These are phyloP conservation scores for Penicillium maclennaniae DNA, from an alignment of 495 filamentous ascomycete species.

Conservation along the genomic window DNA sequence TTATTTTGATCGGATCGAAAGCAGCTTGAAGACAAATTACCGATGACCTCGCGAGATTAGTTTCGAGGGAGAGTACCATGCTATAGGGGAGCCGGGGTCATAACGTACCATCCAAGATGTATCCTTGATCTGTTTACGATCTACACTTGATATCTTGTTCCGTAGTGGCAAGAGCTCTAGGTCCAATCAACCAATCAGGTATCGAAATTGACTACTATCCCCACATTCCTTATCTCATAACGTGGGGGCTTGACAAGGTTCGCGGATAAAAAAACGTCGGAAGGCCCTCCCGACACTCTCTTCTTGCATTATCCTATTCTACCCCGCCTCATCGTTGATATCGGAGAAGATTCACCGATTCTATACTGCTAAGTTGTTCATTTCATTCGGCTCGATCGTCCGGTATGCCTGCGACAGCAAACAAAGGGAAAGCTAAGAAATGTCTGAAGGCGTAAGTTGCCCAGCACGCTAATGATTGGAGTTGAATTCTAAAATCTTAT, in stretches of 20 bases:
- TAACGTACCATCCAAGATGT: too few species aligned
- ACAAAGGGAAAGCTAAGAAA: slow-evolving; percentile 19
- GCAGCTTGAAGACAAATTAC: too few species aligned
- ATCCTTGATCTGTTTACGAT: too few species aligned
- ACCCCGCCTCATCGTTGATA: slow-evolving; percentile 13
- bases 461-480: not conserved
- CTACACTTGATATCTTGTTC: too few species aligned
- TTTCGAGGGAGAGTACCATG: too few species aligned
- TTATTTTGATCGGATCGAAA: too few species aligned
- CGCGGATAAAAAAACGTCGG: slow-evolving; percentile 20
- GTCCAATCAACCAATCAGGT: too few species aligned
- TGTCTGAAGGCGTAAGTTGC: slow-evolving; percentile 25
- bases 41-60: too few species aligned
- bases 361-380: not conserved
- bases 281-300: slow-evolving; percentile 11
- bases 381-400: not conserved
- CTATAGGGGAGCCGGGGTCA: too few species aligned
- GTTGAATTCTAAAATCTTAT: not conserved
- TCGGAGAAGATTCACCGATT: slow-evolving; percentile 14
- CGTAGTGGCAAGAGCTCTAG: too few species aligned
- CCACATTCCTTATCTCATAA: not conserved
- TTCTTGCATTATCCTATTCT: not conserved
- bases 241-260: not conserved
- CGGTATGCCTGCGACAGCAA: slow-evolving; percentile 17
- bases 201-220: too few species aligned